These are phyloP conservation scores for Secale cereale DNA, from an alignment of 176 grass and related monocot species.

Conservation along the genomic window DNA sequence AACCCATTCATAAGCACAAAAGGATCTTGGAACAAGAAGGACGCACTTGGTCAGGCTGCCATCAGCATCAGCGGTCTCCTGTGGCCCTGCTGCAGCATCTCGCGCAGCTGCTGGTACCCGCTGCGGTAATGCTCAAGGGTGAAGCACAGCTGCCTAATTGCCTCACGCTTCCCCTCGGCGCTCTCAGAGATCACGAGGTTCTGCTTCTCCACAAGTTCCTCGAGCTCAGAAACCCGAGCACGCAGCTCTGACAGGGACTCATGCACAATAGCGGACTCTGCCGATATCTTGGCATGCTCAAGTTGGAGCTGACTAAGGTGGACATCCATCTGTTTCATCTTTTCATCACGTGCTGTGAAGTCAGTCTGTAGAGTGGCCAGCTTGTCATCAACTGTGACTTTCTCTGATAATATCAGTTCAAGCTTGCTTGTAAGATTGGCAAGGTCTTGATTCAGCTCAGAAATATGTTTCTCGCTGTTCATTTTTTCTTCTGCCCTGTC, in stretches of 20 bases:
- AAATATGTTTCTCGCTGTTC: constrained; percentile 39
- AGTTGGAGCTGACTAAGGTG: constrained; percentile 59
- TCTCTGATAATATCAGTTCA: constrained; percentile 46
- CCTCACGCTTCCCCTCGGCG: constrained; percentile 85
- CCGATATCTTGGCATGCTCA: constrained; percentile 58
- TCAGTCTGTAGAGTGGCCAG: constrained; percentile 36
- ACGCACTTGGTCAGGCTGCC: constrained; percentile 39
- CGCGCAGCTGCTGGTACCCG: constrained; percentile 61
- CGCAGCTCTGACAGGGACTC: constrained; percentile 30
- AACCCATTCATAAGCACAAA: constrained; percentile 13
- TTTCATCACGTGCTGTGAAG: constrained; percentile 42
- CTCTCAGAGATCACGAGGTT: constrained; percentile 59
- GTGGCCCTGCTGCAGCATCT: constrained; percentile 64
- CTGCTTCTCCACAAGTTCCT: constrained; percentile 64
- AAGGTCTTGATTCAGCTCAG: constrained; percentile 52
- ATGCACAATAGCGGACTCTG: constrained; percentile 13
- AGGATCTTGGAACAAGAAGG: constrained; percentile 9
- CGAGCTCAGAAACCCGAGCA: constrained; percentile 45
- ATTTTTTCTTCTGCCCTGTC: constrained; percentile 39
- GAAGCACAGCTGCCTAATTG: constrained; percentile 91
- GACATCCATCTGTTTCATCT: constrained; percentile 42
- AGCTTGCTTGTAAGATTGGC: constrained; percentile 34
- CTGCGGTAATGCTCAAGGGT: constrained; percentile 86
- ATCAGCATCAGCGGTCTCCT: constrained; percentile 47
- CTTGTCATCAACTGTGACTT: constrained; percentile 41